These are phyloP conservation scores for Pichia sp. DNA, from an alignment of 1,139 yeast species.

Conservation along the genomic window DNA sequence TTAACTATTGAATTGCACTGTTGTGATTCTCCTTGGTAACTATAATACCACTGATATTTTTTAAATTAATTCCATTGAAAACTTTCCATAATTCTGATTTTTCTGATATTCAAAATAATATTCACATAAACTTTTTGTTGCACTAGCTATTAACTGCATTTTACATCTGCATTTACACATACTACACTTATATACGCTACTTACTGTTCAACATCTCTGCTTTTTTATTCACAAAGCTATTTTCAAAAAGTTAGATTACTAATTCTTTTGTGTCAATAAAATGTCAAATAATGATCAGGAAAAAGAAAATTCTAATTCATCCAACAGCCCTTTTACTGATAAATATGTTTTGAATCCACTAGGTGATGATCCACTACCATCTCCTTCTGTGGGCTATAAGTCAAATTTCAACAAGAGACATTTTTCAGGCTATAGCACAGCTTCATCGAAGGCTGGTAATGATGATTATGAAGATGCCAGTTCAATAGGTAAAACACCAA, in stretches of 20 bases:
- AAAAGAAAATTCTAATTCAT: background rate
- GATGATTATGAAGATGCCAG: slow-evolving; percentile 19
- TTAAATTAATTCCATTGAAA: background rate
- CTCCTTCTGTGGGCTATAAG: slow-evolving; percentile 15
- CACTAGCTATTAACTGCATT: background rate
- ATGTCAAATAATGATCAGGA: slow-evolving; percentile 4
- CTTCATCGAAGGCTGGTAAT: slow-evolving; percentile 14
- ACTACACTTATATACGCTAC: background rate
- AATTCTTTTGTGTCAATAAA: background rate
- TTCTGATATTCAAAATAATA: background rate
- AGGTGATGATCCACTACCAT: slow-evolving; percentile 11
- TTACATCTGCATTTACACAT: background rate
- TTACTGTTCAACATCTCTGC: background rate
- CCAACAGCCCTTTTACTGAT: slow-evolving; percentile 27
- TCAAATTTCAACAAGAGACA: slow-evolving; percentile 13
- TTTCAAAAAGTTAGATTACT: background rate
- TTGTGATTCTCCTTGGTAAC: background rate
- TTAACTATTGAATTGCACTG: background rate
- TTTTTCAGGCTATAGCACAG: slow-evolving; percentile 17
- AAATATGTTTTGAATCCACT: slow-evolving; percentile 19
- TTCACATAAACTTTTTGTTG: background rate
- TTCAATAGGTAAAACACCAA: slow-evolving; percentile 25
- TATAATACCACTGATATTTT: background rate
- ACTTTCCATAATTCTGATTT: background rate
- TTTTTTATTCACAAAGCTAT: background rate